Evolutionary conservation across 1,139 yeast species (phyloP).

Genomic region (Suhomyces chickasaworum): DNA sequence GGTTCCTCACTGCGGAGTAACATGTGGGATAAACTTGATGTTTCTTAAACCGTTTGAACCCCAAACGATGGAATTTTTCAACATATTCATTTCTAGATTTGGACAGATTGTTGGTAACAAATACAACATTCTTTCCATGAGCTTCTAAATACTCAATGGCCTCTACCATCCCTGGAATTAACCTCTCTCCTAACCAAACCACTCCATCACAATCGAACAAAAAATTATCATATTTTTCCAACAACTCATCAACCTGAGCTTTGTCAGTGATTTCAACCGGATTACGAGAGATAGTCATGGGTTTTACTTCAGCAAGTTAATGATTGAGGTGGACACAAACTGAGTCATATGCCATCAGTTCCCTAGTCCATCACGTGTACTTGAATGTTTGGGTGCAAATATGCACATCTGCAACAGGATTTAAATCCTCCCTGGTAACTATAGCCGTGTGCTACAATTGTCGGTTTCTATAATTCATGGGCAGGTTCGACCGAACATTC

Average conservation of each 20-base stretch:
- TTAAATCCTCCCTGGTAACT: slow-evolving; percentile 3
- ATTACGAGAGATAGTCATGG: slow-evolving; percentile 6
- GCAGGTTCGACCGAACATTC: slow-evolving; percentile 2
- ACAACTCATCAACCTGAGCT: slow-evolving; percentile 46
- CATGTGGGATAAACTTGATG: slow-evolving; percentile 41
- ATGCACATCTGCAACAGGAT: slow-evolving; percentile 6
- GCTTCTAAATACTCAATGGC: slow-evolving; percentile 58
- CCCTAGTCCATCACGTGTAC: slow-evolving; percentile 4
- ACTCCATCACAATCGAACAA: slow-evolving; percentile 96
- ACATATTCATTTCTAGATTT: slow-evolving; percentile 38
- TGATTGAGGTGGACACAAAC: not conserved
- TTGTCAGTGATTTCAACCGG: slow-evolving; percentile 4
- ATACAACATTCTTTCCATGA: slow-evolving; percentile 34
- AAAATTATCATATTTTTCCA: slow-evolving; percentile 73
- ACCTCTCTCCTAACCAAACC: slow-evolving; percentile 77
- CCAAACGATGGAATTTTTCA: slow-evolving; percentile 35
- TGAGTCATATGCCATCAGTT: not conserved
- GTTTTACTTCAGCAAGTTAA: not conserved
- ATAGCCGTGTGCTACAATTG: slow-evolving; percentile 7
- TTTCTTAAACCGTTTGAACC: slow-evolving; percentile 33
- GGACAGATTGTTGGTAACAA: slow-evolving; percentile 46
- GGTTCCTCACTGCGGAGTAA: slow-evolving; percentile 36
- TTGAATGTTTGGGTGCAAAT: slow-evolving; percentile 8
- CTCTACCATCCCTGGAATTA: slow-evolving; percentile 73
- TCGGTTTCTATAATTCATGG: not conserved